Percentiles rank a stretch among this genome's conserved stretches.
Conservation (phyloP, 2,329 filamentous ascomycete genomes). For the Scopulariopsis brevicaulis region DNA sequence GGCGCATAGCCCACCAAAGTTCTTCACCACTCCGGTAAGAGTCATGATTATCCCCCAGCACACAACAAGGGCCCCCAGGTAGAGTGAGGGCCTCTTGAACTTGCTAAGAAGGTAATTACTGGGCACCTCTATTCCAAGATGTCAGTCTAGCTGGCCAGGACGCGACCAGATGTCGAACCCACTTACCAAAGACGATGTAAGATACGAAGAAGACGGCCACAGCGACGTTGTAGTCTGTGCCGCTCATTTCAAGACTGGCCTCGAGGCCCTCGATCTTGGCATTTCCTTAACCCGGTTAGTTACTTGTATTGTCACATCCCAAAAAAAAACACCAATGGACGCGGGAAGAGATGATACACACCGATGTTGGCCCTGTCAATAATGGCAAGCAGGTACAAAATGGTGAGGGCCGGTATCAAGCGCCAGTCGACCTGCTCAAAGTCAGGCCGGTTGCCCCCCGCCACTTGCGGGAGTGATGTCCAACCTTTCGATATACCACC, state of each 20-base stretch:
- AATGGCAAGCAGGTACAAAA: conserved; percentile 17
- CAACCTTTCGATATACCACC: conserved; percentile 42
- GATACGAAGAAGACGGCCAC: conserved; percentile 18
- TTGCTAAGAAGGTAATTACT: conserved; percentile 51
- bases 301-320: not conserved
- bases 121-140: conserved; percentile 40
- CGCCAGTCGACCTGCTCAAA: not conserved
- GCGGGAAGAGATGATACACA: not conserved
- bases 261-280: conserved; percentile 30
- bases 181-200: not conserved
- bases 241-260: conserved; percentile 30
- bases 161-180: not conserved
- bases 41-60: conserved; percentile 53
- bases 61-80: conserved; percentile 41
- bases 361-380: not conserved
- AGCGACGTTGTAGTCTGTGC: conserved; percentile 30
- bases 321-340: not conserved
- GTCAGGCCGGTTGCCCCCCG: not conserved
- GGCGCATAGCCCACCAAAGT: conserved; percentile 36
- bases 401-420: conserved; percentile 53
- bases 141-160: not conserved
- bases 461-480: conserved; percentile 24
- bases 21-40: conserved; percentile 52
- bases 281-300: conserved; percentile 17
- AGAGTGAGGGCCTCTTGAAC: conserved; percentile 42